A percentile compares a stretch with the other conserved stretches of the same genome.
Conservation (phyloP, 164 flowering plant species). For the Tetracentron sinense region DNA sequence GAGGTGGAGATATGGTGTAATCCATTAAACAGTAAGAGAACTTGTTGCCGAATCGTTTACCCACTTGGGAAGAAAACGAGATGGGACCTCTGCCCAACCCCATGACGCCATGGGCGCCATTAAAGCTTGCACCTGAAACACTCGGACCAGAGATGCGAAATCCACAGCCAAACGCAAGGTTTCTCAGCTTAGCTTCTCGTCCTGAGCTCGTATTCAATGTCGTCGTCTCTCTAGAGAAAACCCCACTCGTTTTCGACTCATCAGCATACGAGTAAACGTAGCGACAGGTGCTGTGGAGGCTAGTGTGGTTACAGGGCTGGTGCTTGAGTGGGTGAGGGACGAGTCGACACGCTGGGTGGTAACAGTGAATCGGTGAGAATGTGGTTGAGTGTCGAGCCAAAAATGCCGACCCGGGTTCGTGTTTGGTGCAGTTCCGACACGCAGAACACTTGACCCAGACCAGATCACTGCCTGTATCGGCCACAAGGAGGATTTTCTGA, state of each 20-base stretch:
- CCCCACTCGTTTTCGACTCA: slow-evolving; percentile 53
- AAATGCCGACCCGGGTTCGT: slow-evolving; percentile 34
- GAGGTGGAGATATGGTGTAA: slow-evolving; percentile 69
- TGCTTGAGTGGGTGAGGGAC: slow-evolving; percentile 37
- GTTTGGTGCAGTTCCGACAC: slow-evolving; percentile 47
- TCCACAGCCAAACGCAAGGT: slow-evolving; percentile 62
- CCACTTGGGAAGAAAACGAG: slow-evolving; percentile 70
- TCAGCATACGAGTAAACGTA: slow-evolving; percentile 67
- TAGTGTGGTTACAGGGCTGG: slow-evolving; percentile 45
- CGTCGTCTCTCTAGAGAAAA: slow-evolving; percentile 56
- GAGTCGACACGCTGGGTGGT: slow-evolving; percentile 37
- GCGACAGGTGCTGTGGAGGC: slow-evolving; percentile 58
- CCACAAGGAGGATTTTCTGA: slow-evolving; percentile 58
- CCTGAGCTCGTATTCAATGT: slow-evolving; percentile 47
- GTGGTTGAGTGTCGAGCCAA: slow-evolving; percentile 56
- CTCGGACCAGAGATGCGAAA: slow-evolving; percentile 52
- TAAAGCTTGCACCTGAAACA: slow-evolving; percentile 46
- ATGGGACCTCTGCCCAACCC: slow-evolving; percentile 80
- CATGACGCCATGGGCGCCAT: slow-evolving; percentile 69
- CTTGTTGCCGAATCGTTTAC: slow-evolving; percentile 51
- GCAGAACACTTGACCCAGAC: slow-evolving; percentile 76
- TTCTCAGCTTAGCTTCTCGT: slow-evolving; percentile 14
- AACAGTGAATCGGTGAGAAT: slow-evolving; percentile 61
- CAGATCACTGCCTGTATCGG: slow-evolving; percentile 82
- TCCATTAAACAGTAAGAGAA: slow-evolving; percentile 85